Evolutionary conservation across 805 yeast genomes (phyloP).

Genomic region (Suhomyces sp.): DNA sequence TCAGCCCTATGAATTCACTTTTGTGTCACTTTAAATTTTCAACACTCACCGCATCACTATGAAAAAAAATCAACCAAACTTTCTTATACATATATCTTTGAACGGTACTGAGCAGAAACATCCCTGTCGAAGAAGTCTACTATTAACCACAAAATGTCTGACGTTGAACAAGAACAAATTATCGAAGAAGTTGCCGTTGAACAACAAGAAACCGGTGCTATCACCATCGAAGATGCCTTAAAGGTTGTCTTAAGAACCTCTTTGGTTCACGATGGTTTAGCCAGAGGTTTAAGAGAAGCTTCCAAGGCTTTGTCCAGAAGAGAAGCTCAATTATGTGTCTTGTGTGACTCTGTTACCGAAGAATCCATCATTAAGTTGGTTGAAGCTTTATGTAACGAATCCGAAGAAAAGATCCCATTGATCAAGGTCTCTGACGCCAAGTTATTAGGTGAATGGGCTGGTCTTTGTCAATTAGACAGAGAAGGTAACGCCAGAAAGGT

Average conservation of each 20-base stretch:
- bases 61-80: constrained; percentile 6
- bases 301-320: constrained; percentile 97
- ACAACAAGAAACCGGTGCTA: constrained; percentile 81
- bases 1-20: constrained; percentile 14
- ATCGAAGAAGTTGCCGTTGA: constrained; percentile 82
- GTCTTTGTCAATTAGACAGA: constrained; percentile 98
- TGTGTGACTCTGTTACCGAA: constrained; percentile 98
- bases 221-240: constrained; percentile 97
- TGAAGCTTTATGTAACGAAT: constrained; percentile 99
- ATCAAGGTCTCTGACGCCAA: constrained; percentile 99
- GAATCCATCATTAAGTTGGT: constrained; percentile 93
- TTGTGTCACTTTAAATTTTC: constrained; percentile 3
- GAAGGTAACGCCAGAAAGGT: constrained; percentile 99
- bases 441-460: constrained; percentile 99
- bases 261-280: constrained; percentile 98
- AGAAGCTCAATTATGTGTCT: constrained; percentile 96
- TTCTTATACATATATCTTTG: constrained; percentile 11
- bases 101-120: constrained; percentile 30
- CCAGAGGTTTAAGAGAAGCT: constrained; percentile 99
- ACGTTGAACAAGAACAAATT: constrained; percentile 84
- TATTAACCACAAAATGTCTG: constrained; percentile 70
- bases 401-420: constrained; percentile 93
- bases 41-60: constrained; percentile 2
- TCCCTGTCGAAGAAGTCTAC: constrained; percentile 75
- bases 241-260: constrained; percentile 98